Base-by-base conservation (phyloP, 805 yeast genomes). In the Saccharomycopsis javanensis region DNA sequence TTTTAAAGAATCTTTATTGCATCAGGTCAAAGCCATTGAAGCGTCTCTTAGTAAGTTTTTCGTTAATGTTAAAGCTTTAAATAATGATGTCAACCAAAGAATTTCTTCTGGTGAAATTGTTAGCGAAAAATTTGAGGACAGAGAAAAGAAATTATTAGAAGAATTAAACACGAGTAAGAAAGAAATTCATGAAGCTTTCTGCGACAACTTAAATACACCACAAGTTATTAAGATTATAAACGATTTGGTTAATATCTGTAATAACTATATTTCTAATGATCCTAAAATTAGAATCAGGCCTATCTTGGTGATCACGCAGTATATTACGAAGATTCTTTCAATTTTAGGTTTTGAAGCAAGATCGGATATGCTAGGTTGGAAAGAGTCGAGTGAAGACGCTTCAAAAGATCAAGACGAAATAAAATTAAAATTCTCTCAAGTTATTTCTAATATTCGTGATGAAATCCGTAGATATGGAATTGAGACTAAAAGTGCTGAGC, bases 161-260 rank as follows among this genome's bases (percentile, higher is more conserved):
- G 79, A 77, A 28, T 75, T 89, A 60, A 66, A 67, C 4, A 62
- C 63, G 1, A 73, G 88, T 13, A 84, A 87, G 67, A 68, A 67
- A 5, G 79, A 75, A 18, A 88, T 87, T 1, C 87, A 90, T 67
- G 75, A 70, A 20, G 86, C 96, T 1, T 87, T 94, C 72, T 85
- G 96, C 71, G 99, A 94, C 68, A 94, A 89, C 68, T 75, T 94
- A 61, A 72, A 91, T 2, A 86, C 94, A 1, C 94, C 96, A 23
- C 76, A 73, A 57, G 97, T 84, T 0, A 69, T 94, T 57, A 80
- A 85, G 62, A 67, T 74, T 0, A 65, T 94, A 53, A 72, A 79
- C 60, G 95, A 86, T 16, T 72, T 94, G 57, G 84, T 92, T 4
- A 80, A 85, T 31, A 77, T 75, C 57, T 67, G 88, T 6, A 92